A percentile compares a stretch with the other conserved stretches of the same genome.
phyloP scores from a whole-genome alignment of 805 yeast species.

The Candida germanica region DNA sequence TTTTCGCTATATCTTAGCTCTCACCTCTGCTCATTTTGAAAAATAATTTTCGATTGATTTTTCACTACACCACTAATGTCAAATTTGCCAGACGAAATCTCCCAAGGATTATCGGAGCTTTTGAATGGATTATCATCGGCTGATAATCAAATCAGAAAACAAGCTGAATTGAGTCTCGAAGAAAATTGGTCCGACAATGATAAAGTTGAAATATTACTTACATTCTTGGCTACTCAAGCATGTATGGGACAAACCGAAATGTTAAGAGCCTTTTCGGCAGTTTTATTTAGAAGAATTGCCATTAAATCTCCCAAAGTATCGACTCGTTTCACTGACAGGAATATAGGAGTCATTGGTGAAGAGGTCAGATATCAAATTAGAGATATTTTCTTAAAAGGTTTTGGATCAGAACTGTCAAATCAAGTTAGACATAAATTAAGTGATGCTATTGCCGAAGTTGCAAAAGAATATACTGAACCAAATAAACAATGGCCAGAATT shows the following conservation, averaged over 20 bases:
- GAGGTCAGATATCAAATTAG: constrained; percentile 63
- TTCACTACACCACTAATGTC: too few relatives aligned
- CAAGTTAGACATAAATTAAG: constrained; percentile 87
- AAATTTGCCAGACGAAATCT: constrained; percentile 58
- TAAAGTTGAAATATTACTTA: constrained; percentile 62
- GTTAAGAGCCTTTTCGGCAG: constrained; percentile 75
- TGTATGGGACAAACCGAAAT: constrained; percentile 57
- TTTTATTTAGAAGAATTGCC: constrained; percentile 83
- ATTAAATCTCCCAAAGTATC: constrained; percentile 70
- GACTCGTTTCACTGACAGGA: constrained; percentile 67
- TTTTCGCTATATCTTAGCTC: too few relatives aligned
- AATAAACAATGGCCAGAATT: constrained; percentile 73
- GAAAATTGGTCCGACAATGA: constrained; percentile 63
- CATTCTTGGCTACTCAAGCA: constrained; percentile 81
- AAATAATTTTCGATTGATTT: too few relatives aligned
- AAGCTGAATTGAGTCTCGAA: constrained; percentile 73
- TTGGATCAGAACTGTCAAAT: constrained; percentile 62
- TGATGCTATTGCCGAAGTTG: constrained; percentile 92
- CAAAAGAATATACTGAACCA: constrained; percentile 57
- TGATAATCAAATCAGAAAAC: constrained; percentile 69
- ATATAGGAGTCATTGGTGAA: constrained; percentile 65
- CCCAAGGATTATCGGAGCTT: constrained; percentile 51
- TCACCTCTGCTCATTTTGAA: too few relatives aligned
- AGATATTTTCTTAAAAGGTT: constrained; percentile 66
- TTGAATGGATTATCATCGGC: constrained; percentile 65